Evolutionary conservation across 148 eudicot species (phyloP).

Genomic region (Fagopyrum esculentum): DNA sequence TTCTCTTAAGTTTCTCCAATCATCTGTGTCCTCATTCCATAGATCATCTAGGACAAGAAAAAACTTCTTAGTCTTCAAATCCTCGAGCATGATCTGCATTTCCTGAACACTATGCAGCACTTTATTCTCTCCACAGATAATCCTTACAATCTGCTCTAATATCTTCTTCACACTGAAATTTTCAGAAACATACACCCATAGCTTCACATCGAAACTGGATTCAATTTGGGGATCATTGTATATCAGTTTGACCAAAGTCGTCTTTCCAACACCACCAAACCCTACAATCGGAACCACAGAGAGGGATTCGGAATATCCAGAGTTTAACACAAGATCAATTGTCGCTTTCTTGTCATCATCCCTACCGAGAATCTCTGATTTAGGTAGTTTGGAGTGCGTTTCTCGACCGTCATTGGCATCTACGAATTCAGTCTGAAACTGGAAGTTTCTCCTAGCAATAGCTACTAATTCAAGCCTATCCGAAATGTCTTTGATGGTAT

Average conservation of each 20-base stretch:
- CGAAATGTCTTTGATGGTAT: constrained; percentile 3
- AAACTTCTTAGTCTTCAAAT: constrained; percentile 6
- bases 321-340: constrained; percentile 8
- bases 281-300: constrained; percentile 18
- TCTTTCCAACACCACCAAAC: constrained; percentile 28
- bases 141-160: constrained; percentile 8
- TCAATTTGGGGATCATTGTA: constrained; percentile 18
- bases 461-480: not conserved
- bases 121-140: not conserved
- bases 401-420: not conserved
- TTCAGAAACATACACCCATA: constrained; percentile 27
- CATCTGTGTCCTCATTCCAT: constrained; percentile 15
- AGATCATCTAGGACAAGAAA: constrained; percentile 19
- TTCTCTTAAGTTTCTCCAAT: constrained; percentile 7
- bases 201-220: constrained; percentile 9
- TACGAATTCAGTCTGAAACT: not conserved
- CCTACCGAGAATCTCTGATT: constrained; percentile 24
- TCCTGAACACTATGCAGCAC: not conserved
- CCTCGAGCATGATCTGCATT: constrained; percentile 11
- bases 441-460: not conserved
- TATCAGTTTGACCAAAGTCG: constrained; percentile 24
- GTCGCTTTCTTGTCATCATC: constrained; percentile 13
- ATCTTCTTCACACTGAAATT: constrained; percentile 11
- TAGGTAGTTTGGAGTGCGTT: constrained; percentile 1
- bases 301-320: not conserved